Evolutionary conservation across 257 asterid genomes (phyloP).

Genomic region (Solanum chmielewskii): DNA sequence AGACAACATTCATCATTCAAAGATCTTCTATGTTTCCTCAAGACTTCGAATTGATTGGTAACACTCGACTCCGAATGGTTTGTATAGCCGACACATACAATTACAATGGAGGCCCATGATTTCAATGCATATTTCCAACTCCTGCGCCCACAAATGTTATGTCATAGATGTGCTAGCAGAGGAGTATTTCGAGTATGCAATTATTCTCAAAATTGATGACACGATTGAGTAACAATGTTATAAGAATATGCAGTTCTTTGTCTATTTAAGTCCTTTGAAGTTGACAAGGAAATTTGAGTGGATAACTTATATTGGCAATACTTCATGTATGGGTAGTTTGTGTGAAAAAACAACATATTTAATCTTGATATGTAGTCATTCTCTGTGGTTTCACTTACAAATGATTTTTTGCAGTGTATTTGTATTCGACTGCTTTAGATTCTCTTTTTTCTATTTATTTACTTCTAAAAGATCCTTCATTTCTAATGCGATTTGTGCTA

Average conservation of each 20-base stretch:
- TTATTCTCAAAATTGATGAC: neutral
- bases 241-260: neutral
- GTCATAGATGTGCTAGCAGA: slow-evolving; percentile 88
- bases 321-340: neutral
- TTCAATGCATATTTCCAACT: neutral
- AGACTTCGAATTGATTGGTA: too few species aligned
- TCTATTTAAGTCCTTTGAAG: neutral
- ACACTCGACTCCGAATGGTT: too few species aligned
- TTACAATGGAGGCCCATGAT: too few species aligned
- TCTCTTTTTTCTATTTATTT: too few species aligned
- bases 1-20: too few species aligned
- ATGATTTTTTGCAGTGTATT: neutral
- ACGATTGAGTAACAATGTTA: neutral
- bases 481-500: neutral
- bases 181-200: slow-evolving; percentile 77
- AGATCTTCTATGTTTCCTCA: too few species aligned
- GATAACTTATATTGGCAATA: neutral
- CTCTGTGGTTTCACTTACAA: neutral
- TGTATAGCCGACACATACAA: too few species aligned
- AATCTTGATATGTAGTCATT: too few species aligned
- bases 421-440: neutral
- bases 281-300: neutral
- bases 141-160: slow-evolving; percentile 90
- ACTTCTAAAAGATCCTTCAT: neutral
- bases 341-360: too few species aligned